Percentiles rank a stretch among this genome's conserved stretches.
Conservation (phyloP, 257 asterid genomes). For the Gentiana macrophylla region DNA sequence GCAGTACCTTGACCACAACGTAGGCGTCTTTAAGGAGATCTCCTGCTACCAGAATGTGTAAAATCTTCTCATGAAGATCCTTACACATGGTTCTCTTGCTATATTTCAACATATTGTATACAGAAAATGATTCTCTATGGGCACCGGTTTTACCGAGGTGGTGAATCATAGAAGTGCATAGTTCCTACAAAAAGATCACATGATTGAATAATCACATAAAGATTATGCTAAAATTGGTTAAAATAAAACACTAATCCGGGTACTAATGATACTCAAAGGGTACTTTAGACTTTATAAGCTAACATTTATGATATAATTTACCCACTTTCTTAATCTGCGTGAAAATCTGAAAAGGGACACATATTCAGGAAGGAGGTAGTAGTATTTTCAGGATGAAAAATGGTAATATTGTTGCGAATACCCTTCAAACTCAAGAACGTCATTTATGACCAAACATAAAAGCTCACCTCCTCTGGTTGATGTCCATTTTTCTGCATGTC, state of each 20-base stretch:
- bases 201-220: conserved; percentile 3
- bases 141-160: conserved; percentile 75
- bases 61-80: conserved; percentile 66
- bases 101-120: conserved; percentile 67
- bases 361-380: too few species aligned
- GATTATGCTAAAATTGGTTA: too few species aligned
- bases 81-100: conserved; percentile 62
- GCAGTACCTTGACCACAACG: conserved; percentile 68
- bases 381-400: too few species aligned
- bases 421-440: too few species aligned
- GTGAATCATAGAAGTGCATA: conserved; percentile 49
- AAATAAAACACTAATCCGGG: too few species aligned
- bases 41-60: conserved; percentile 65
- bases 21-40: conserved; percentile 89
- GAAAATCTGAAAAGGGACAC: too few species aligned
- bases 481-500: conserved; percentile 90
- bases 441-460: neutral
- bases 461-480: conserved; percentile 73
- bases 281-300: too few species aligned
- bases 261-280: too few species aligned
- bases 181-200: conserved; percentile 37
- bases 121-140: conserved; percentile 74
- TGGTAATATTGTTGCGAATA: too few species aligned
- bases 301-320: too few species aligned
- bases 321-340: too few species aligned